These are phyloP conservation scores for Suillus americanus DNA, from an alignment of 768 basidiomycete genomes.

Conservation along the genomic window DNA sequence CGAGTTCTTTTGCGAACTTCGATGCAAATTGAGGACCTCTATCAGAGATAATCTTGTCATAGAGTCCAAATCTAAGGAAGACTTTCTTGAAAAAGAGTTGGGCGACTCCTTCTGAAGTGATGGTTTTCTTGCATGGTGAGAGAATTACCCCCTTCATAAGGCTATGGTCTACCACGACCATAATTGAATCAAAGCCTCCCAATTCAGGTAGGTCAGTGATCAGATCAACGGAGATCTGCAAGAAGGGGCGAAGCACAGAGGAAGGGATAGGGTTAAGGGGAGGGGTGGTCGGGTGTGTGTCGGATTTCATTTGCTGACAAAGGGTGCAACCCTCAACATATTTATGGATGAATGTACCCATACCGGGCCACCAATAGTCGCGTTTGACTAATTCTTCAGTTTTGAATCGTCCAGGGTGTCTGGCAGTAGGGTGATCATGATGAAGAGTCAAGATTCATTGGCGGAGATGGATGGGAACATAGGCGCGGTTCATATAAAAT, in stretches of 20 bases:
- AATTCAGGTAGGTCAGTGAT: no score
- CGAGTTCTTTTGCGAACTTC: slow-evolving; percentile 18
- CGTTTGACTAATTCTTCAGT: no score
- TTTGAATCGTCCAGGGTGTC: no score
- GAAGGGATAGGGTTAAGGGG: no score
- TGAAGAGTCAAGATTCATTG: no score
- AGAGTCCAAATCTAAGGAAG: neutral
- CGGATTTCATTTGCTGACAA: neutral
- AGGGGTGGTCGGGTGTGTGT: no score
- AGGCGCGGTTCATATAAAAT: no score
- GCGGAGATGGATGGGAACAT: no score
- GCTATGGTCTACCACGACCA: slow-evolving; percentile 22
- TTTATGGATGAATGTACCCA: neutral
- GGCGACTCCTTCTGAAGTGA: slow-evolving; percentile 14
- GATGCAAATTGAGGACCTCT: slow-evolving; percentile 23
- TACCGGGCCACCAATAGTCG: no score
- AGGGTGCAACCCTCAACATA: neutral
- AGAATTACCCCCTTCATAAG: slow-evolving; percentile 30
- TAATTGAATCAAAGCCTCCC: slow-evolving; percentile 16
- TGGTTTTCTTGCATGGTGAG: slow-evolving; percentile 17
- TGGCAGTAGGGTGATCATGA: no score
- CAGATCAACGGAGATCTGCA: no score
- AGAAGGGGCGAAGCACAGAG: no score
- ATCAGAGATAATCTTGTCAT: slow-evolving; percentile 2
- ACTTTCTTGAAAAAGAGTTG: slow-evolving; percentile 11